Base-by-base conservation (phyloP, 192 early-diverging fungal genomes). In the Mortierella claussenii region DNA sequence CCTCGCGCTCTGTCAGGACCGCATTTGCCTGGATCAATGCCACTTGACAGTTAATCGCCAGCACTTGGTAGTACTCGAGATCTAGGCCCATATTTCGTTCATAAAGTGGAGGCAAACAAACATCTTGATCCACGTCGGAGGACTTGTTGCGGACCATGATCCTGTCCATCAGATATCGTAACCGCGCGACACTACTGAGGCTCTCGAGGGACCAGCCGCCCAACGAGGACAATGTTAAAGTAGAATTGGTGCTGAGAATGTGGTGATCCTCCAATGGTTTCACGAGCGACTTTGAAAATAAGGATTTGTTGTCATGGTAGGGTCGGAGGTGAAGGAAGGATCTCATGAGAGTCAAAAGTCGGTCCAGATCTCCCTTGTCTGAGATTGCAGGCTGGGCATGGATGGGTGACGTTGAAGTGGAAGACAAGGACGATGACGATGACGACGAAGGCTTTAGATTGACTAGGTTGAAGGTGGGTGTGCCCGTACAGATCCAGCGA, bases 401-500 rank as follows among this genome's bases (percentile, higher is more conserved):
- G 21, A 15, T 13, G n/a, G n/a, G n/a, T n/a, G n/a, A n/a, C n/a
- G n/a, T 11, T 11, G 40, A 42, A 42, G 40, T 42, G 40, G 40
- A 42, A 17, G 40, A 8, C 8, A 17, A 42, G 17, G 40, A 42
- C 17, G 40, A 42, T 17, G 40, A 15, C 21, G 36, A 43, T 12
- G 47, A 49, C 10, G 50, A 34, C 4, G 60, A 53, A 0, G 58
- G 43, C 18, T 33, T 40, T 5, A 86, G 78, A 23, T 89, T 84
- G 3, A 83, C 85, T 18, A 91, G 73, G 59, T 89, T 88, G n/a
- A 84, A 80, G 1, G 87, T 89, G 26, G 89, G 86, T 9, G 88
- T 89, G 47, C 90, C 91, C 1, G 91, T 94, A 74, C 91, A 92
- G 4, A 91, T 83, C 93, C 93, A 95, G 15, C 80, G 69, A 18